Percentiles rank a stretch among this genome's conserved stretches.
These are phyloP conservation scores for Trichoderma guizhouense DNA, from an alignment of 2,329 filamentous ascomycete genomes.

Conservation along the genomic window DNA sequence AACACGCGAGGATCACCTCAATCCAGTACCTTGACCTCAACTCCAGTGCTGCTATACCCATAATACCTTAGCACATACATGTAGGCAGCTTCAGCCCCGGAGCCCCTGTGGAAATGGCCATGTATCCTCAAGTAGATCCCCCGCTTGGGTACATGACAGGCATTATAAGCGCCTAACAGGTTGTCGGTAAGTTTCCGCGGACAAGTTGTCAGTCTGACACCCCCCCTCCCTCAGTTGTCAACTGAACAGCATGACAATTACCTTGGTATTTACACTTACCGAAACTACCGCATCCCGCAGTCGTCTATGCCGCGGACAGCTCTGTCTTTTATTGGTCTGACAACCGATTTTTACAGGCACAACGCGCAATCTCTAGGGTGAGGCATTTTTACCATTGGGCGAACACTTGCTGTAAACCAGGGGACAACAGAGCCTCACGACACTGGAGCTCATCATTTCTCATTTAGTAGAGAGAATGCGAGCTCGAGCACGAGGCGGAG, in stretches of 20 bases:
- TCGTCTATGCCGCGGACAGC: not conserved
- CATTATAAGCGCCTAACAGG: too few species aligned
- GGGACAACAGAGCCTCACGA: conserved; percentile 1
- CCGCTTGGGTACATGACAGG: too few species aligned
- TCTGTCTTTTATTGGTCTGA: not conserved
- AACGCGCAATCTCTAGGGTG: not conserved
- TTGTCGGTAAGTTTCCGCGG: too few species aligned
- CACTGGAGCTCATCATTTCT: not conserved
- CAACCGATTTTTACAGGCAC: not conserved
- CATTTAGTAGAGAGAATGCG: not conserved
- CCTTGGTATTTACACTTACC: not conserved
- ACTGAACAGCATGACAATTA: not conserved
- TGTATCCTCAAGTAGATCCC: not conserved
- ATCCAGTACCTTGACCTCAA: too few species aligned
- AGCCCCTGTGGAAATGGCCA: not conserved
- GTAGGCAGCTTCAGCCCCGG: not conserved
- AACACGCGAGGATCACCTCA: not conserved
- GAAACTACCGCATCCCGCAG: not conserved
- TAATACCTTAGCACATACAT: not conserved
- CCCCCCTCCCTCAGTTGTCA: too few species aligned
- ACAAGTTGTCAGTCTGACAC: too few species aligned
- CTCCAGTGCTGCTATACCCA: too few species aligned
- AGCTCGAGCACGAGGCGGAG: not conserved
- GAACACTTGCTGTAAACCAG: not conserved
- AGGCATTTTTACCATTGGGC: conserved; percentile 4